Base-by-base conservation (phyloP, 164 flowering plant species). In the Malania oleifera region DNA sequence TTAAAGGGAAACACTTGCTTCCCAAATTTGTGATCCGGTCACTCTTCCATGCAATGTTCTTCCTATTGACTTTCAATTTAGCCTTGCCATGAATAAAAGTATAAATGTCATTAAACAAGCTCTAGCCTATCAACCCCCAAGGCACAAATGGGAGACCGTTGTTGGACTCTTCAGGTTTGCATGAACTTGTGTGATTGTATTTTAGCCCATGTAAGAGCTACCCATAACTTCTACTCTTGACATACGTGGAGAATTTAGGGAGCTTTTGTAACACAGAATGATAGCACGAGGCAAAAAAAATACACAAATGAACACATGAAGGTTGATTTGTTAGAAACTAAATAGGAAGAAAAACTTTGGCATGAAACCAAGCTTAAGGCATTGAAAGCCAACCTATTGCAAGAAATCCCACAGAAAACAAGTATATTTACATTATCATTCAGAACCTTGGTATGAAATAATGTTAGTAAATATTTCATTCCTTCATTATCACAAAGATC, bases 81-180 rank as follows among this genome's bases (percentile, higher is more conserved):
- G 31, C 52, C 28, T 61, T 39, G 31, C 77, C 75, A 48, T 70
- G 86, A 28, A 29, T 59, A 60, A 85, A 83, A 37, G 63, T 67
- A 59, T 70, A 87, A 7, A 90, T 80, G 52, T 89, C 96, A 63
- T 89, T 89, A 56, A 89, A 86, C 77, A 89, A 64, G 70, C 93
- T 89, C 93, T 93, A 89, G 1, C 95, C 95, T 62, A 86, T 73
- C 67, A 85, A 65, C 24, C 97, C 97, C 77, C 95, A 90, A 49
- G 97, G 95, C 31, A 90, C 87, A 70, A 87, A 74, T 15, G 90
- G 92, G 29, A 74, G 85, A 56, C 82, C 87, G 65, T 82, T 70
- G 34, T 48, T 70, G 19, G 39, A 63, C 58, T 82, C 82, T 78
- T 74, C 79, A 28, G 95, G 97, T 61, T 69, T 64, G 72, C 95